Percentiles rank a stretch among this genome's conserved stretches.
Conservation (phyloP, 2,329 filamentous ascomycete genomes). For the Exophiala oligosperma region DNA sequence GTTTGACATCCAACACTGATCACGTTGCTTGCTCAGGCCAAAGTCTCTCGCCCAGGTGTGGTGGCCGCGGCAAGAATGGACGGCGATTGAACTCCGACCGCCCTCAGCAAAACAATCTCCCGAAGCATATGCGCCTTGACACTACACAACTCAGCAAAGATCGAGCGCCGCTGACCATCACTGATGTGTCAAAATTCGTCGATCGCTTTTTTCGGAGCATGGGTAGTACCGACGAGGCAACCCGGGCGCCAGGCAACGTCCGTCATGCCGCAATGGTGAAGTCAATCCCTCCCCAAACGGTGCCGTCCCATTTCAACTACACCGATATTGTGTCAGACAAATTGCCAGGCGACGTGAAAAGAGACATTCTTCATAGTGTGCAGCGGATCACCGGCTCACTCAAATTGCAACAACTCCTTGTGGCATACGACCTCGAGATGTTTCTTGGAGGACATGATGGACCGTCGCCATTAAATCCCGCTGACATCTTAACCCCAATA, state of each 20-base stretch:
- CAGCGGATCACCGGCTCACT: background rate
- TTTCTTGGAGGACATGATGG: background rate
- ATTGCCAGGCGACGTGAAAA: slow-evolving; percentile 13
- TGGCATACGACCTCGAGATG: background rate
- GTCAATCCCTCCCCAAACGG: background rate
- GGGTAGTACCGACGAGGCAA: background rate
- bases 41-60: too few species aligned
- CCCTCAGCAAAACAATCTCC: too few species aligned
- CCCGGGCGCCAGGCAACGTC: background rate
- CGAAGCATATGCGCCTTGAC: too few species aligned
- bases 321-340: slow-evolving; percentile 13
- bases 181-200: too few species aligned
- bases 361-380: slow-evolving; percentile 9
- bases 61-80: too few species aligned
- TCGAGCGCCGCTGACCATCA: too few species aligned
- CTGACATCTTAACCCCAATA: background rate
- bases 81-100: too few species aligned
- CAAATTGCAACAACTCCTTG: background rate
- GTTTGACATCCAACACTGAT: background rate
- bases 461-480: background rate
- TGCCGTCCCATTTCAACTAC: slow-evolving; percentile 13
- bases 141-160: too few species aligned
- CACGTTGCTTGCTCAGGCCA: background rate
- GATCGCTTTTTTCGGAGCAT: background rate
- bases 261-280: background rate